These are phyloP conservation scores for Pseudoperonospora humuli DNA, from an alignment of 352 stramenopile genomes.

Conservation along the genomic window DNA sequence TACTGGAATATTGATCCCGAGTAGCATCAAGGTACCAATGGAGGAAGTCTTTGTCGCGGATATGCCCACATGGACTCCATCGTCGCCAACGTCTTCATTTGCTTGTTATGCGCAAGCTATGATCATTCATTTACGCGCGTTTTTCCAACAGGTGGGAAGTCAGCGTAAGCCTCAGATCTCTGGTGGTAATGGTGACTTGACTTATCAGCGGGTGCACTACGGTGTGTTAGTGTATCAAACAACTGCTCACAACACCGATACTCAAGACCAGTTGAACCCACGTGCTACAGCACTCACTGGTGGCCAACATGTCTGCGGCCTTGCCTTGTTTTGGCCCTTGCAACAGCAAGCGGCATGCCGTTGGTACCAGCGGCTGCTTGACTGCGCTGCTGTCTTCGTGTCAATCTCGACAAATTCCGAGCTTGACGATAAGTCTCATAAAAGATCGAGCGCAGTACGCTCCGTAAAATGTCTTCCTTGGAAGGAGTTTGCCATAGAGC, in stretches of 20 bases:
- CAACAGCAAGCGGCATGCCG: not conserved
- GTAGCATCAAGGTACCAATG: constrained; percentile 12
- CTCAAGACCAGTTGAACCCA: constrained; percentile 11
- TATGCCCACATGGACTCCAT: constrained; percentile 5
- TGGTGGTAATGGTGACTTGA: constrained; percentile 3
- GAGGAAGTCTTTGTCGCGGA: constrained; percentile 29
- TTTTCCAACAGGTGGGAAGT: constrained; percentile 15
- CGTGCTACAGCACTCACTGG: constrained; percentile 9
- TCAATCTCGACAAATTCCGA: not conserved
- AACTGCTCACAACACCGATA: not conserved
- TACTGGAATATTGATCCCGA: constrained; percentile 28
- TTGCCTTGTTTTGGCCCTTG: constrained; percentile 21
- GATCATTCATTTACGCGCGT: constrained; percentile 2
- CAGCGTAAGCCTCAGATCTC: constrained; percentile 1
- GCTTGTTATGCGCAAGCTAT: constrained; percentile 12
- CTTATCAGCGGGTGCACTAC: constrained; percentile 12
- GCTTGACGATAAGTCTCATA: constrained; percentile 2
- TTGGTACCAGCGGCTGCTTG: constrained; percentile 10
- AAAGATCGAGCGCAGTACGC: constrained; percentile 9
- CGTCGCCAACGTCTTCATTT: constrained; percentile 4
- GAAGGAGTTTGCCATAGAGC: constrained; percentile 49
- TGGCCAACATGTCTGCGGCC: constrained; percentile 1
- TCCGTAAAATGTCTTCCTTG: constrained; percentile 45
- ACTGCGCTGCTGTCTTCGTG: constrained; percentile 5
- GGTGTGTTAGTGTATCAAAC: constrained; percentile 15